Conservation (phyloP, 2,329 filamentous ascomycete genomes). For the Dactylonectria macrodidyma region DNA sequence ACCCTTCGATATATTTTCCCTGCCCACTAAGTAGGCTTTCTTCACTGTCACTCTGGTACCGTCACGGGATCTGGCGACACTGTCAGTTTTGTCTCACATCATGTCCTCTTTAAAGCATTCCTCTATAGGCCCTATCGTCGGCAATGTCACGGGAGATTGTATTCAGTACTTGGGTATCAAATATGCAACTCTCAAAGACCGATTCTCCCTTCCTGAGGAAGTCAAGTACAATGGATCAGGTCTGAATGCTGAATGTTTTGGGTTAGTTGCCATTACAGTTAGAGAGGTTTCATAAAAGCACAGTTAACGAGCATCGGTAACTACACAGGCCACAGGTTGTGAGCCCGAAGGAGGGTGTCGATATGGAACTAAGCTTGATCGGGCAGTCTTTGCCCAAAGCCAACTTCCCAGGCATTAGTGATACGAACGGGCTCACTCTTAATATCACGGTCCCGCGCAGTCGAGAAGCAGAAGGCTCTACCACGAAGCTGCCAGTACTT, state of each 20-base stretch:
- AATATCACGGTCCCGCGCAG: conserved; percentile 12
- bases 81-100: too few species aligned
- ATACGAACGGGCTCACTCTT: conserved; percentile 16
- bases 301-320: not conserved
- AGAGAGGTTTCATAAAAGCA: not conserved
- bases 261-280: not conserved
- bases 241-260: conserved; percentile 13
- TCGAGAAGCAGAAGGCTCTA: not conserved
- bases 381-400: conserved; percentile 19
- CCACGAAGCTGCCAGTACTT: conserved; percentile 19
- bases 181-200: conserved; percentile 19
- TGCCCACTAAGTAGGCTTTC: too few species aligned
- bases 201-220: conserved; percentile 17
- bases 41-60: too few species aligned
- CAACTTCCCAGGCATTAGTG: conserved; percentile 11
- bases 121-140: not conserved
- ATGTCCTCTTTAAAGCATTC: too few species aligned
- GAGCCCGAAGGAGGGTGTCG: not conserved
- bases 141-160: conserved; percentile 1
- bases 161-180: conserved; percentile 27
- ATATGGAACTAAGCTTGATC: conserved; percentile 18
- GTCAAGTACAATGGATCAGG: conserved; percentile 8
- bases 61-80: too few species aligned
- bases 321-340: conserved; percentile 24
- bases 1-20: too few species aligned